Evolutionary conservation across 192 early-diverging fungal species (phyloP), one percentile per base, ranked within the genome.

Genomic region (Gamsiella multidivaricata): DNA sequence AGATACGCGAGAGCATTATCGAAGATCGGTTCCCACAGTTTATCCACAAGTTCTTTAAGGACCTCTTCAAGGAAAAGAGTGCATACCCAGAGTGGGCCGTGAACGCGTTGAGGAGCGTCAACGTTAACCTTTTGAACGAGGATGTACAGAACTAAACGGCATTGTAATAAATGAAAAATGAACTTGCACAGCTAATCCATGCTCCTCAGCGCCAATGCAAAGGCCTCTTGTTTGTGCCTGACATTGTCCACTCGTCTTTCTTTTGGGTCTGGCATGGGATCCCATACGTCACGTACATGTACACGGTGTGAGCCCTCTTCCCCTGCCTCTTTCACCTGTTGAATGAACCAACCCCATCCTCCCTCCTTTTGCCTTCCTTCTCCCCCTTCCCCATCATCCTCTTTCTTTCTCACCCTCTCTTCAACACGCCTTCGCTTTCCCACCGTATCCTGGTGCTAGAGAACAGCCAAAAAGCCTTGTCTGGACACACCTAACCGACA

Each of bases 51-150:
- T 94, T 92, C 76, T 91, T 93, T 72, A 72, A 83, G 43, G 84
- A 79, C 15, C 85, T 90, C 23, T 94, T 92, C 80, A 81, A 81
- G 23, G 85, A 82, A 56, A 88, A 84, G 42, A 83, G 66, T 62
- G 85, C 83, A 53, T 90, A 90, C 71, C 93, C 93, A 29, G 69
- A 54, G 23, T 94, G 93, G 93, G 85, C 91, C 9, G 84, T 93
- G 18, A 88, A 91, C 39, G 91, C 93, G 10, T 78, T 94, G 14
- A 82, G 81, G 62, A 91, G 90, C 18, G 91, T 94, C 29, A 80
- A 82, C 63, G 81, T 94, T 41, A 86, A 92, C 60, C 81, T 93
- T 64, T 26, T 81, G 32, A 41, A 45, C 18, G 72, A 59, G 10
- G 53, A 74, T 18, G 56, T 1, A 4, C 3, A 37, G 1, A 26